These are phyloP conservation scores for Eragrostis tef DNA, from an alignment of 202 grass and related monocot genomes.

Conservation along the genomic window DNA sequence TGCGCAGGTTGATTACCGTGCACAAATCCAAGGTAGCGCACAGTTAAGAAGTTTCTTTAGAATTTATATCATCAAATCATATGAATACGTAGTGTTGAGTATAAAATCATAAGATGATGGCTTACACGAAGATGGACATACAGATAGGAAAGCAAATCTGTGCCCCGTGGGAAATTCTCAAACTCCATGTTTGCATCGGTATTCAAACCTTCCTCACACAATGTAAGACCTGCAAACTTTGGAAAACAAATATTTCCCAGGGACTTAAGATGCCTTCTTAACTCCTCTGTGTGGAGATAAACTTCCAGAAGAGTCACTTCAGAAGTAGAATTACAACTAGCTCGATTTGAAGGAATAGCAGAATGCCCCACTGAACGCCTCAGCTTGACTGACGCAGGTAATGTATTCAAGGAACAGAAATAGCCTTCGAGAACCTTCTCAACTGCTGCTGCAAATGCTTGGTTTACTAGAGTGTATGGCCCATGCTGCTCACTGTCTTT, in stretches of 20 bases:
- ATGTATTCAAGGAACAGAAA: constrained; percentile 83
- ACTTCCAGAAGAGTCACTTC: constrained; percentile 82
- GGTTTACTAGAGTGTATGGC: constrained; percentile 81
- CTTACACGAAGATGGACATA: constrained; percentile 97
- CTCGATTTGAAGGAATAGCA: constrained; percentile 49
- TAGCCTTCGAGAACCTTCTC: constrained; percentile 90
- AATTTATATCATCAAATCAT: constrained; percentile 30
- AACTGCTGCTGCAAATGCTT: constrained; percentile 82
- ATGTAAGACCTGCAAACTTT: constrained; percentile 68
- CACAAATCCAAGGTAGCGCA: constrained; percentile 16
- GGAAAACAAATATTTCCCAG: constrained; percentile 97
- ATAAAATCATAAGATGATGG: constrained; percentile 51
- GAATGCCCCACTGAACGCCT: constrained; percentile 49
- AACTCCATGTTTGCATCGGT: constrained; percentile 74
- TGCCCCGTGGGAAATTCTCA: constrained; percentile 80
- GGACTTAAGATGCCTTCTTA: constrained; percentile 78
- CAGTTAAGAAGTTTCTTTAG: constrained; percentile 23
- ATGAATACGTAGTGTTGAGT: constrained; percentile 1
- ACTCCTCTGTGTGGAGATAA: constrained; percentile 91
- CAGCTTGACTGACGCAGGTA: constrained; percentile 70
- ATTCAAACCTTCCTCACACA: constrained; percentile 80
- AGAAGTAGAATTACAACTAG: constrained; percentile 49
- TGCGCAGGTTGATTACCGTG: constrained; percentile 11
- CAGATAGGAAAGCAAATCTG: constrained; percentile 93
- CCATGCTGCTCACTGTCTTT: constrained; percentile 40